These are phyloP conservation scores for Pseudonitzschia multiseries DNA, from an alignment of 108 stramenopile species.

Conservation along the genomic window DNA sequence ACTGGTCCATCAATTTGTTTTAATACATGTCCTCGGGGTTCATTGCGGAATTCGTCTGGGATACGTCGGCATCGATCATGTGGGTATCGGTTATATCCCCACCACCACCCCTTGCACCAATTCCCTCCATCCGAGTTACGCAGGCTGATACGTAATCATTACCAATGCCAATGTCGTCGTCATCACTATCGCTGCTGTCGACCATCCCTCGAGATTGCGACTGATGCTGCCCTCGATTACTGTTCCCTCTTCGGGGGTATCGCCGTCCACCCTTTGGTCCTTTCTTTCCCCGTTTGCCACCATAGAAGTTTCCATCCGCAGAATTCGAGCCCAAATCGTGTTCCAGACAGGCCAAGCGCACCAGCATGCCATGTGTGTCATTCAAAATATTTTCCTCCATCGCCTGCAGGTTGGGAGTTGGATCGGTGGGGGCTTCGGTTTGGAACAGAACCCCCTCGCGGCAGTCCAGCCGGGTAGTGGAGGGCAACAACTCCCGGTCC, in stretches of 20 bases:
- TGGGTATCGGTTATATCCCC: conserved; percentile 26
- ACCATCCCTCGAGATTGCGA: conserved; percentile 7
- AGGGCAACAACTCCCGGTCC: conserved; percentile 27
- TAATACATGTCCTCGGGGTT: conserved; percentile 58
- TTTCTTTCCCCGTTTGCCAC: conserved; percentile 8
- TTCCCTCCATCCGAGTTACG: not conserved
- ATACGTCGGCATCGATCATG: conserved; percentile 33
- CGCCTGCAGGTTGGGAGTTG: not conserved
- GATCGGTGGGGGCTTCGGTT: not conserved
- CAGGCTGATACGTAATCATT: not conserved
- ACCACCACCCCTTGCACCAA: not conserved
- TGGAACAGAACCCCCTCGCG: conserved; percentile 22
- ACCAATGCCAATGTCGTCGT: conserved; percentile 17
- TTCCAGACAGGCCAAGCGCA: conserved; percentile 56
- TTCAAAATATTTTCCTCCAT: conserved; percentile 40
- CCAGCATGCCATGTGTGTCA: conserved; percentile 48
- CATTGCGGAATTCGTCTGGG: conserved; percentile 1
- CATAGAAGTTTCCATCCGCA: not conserved
- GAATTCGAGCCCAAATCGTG: conserved; percentile 26
- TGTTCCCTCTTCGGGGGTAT: not conserved
- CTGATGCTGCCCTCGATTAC: not conserved
- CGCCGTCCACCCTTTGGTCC: not conserved
- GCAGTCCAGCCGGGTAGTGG: conserved; percentile 34
- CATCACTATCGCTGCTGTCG: conserved; percentile 25
- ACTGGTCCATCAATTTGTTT: too few species aligned